Evolutionary conservation across 116 monocot species (phyloP).

Genomic region (Dioscorea cayenensis): DNA sequence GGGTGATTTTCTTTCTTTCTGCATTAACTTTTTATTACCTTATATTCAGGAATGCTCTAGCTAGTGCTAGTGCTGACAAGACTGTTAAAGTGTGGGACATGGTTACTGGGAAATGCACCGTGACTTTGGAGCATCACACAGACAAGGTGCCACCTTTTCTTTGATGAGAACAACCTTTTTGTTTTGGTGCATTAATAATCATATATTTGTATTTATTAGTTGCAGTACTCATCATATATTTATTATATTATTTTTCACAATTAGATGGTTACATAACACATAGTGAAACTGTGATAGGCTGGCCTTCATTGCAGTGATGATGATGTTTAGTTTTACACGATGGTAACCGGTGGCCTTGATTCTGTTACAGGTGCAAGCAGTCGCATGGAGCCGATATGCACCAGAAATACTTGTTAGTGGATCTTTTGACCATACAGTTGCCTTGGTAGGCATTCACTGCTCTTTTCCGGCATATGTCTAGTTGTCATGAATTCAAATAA

Average conservation of each 20-base stretch:
- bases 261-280: too few relatives aligned
- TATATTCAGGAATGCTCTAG: constrained; percentile 77
- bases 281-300: too few relatives aligned
- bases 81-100: constrained; percentile 89
- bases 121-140: constrained; percentile 65
- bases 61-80: constrained; percentile 96
- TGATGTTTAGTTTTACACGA: background rate
- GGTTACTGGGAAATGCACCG: constrained; percentile 53
- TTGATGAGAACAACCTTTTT: background rate
- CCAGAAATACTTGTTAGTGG: constrained; percentile 85
- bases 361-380: constrained; percentile 70
- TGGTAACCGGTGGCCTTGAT: background rate
- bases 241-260: too few relatives aligned
- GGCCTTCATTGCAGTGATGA: background rate
- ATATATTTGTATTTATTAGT: too few relatives aligned
- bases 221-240: too few relatives aligned
- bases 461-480: too few relatives aligned
- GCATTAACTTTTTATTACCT: background rate
- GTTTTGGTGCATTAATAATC: too few relatives aligned
- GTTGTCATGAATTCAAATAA: too few relatives aligned
- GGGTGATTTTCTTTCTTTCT: background rate
- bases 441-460: constrained; percentile 35
- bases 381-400: constrained; percentile 64
- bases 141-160: constrained; percentile 53
- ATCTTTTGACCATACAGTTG: constrained; percentile 83